Base-by-base conservation (phyloP, 1,139 yeast genomes). In the Diutina catenulata region DNA sequence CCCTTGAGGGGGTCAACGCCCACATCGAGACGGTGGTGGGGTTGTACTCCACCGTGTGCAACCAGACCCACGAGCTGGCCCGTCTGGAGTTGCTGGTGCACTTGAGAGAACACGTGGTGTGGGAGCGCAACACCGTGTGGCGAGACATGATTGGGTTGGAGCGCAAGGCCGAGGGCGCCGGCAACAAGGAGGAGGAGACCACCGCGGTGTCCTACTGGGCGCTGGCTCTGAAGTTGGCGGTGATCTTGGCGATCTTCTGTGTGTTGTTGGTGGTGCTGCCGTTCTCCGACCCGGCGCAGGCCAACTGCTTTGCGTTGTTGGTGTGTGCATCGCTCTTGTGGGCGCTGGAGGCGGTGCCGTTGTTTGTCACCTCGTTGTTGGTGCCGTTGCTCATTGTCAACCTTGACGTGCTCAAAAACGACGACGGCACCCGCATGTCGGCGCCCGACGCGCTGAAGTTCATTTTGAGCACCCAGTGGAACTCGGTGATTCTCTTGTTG, bases 41-140 rank as follows among this genome's bases (percentile, higher is more conserved):
- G 41, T 52, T 65, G 28, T 67, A 66, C 42, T 68, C 69, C 11
- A 49, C 64, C 32, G 62, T 67, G 14, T 65, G 70, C 46, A 64
- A 61, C 45, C 70, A 65, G 41, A 51, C 59, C 1, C 52, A 53
- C 32, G 68, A 63, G 46, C 52, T 64, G 33, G 67, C 74, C 4
- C 62, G 57, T 43, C 50, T 60, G 10, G 79, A 74, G 47, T 60
- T 79, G 45, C 74, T 77, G 38, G 68, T 79, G 4, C 77, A 71
- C 48, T 59, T 79, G 42, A 69, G 82, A 50, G 86, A 79, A 45
- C 83, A 77, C 49, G 80, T 79, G 38, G 83, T 79, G 8, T 79
- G 84, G 80, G 84, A 78, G 53, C 64, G 84, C 57, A 74, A 76
- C 44, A 77, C 82, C 1, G 77, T 77, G 5, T 78, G 84, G 84